Evolutionary conservation across 2,329 filamentous ascomycete genomes (phyloP).

Genomic region (Diaporthe amygdali): DNA sequence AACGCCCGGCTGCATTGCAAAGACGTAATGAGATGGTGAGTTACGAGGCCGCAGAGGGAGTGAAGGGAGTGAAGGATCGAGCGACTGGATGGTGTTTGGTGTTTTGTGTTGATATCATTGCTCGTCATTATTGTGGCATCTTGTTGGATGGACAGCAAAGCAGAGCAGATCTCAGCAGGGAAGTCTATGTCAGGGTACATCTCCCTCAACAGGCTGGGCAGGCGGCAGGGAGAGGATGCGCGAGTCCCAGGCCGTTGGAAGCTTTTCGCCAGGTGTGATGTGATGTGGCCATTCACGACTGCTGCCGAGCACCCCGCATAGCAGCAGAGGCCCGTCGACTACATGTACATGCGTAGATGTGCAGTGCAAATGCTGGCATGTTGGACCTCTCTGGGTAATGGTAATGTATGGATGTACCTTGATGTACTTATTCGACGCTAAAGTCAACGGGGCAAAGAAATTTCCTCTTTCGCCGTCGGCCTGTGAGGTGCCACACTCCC

Average conservation of each 20-base stretch:
- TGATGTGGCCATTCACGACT: background rate
- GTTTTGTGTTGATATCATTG: background rate
- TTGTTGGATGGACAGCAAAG: background rate
- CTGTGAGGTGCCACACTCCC: background rate
- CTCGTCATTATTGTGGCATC: constrained; percentile 18
- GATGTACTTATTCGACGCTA: background rate
- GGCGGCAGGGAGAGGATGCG: background rate
- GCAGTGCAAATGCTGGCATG: background rate
- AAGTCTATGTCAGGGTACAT: too few relatives aligned
- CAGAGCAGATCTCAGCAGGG: background rate
- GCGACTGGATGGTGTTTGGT: background rate
- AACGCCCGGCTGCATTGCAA: constrained; percentile 1
- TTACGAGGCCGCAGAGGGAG: background rate
- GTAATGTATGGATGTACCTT: background rate
- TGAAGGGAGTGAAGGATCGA: background rate
- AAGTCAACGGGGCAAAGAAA: background rate
- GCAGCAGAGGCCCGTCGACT: background rate
- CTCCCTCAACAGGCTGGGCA: too few relatives aligned
- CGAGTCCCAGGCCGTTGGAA: constrained; percentile 1
- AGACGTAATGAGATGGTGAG: constrained; percentile 1
- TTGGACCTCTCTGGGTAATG: background rate
- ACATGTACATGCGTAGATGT: background rate
- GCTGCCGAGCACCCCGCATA: constrained; percentile 10
- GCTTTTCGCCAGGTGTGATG: constrained; percentile 10
- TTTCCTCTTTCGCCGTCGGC: background rate